phyloP scores from a whole-genome alignment of 164 flowering plant species.

The Aristolochia contorta region DNA sequence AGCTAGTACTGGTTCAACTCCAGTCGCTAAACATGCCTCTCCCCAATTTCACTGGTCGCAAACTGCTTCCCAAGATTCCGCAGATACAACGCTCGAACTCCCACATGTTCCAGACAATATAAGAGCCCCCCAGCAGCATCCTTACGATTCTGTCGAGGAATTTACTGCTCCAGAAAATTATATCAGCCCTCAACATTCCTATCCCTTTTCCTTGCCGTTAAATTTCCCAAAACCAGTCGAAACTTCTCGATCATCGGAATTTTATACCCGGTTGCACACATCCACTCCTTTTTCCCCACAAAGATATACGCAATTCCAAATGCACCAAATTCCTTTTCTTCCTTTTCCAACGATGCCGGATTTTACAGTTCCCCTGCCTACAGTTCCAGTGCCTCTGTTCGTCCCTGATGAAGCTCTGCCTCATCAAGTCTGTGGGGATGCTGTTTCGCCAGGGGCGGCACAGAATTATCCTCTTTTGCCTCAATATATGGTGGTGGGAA shows the following conservation, averaged over 20 bases:
- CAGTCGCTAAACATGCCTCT: background rate
- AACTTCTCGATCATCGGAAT: slow-evolving; percentile 4
- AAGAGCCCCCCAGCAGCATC: background rate
- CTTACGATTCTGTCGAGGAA: background rate
- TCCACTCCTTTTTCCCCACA: slow-evolving; percentile 2
- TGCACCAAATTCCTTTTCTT: slow-evolving; percentile 8
- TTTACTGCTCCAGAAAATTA: slow-evolving; percentile 1
- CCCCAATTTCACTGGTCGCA: slow-evolving; percentile 6
- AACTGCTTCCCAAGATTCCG: background rate
- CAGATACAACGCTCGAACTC: background rate
- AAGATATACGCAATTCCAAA: background rate
- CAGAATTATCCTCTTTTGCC: too few species aligned
- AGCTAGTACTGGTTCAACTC: background rate
- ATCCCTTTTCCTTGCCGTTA: slow-evolving; percentile 1
- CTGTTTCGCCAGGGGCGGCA: too few species aligned
- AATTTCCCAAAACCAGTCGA: slow-evolving; percentile 1
- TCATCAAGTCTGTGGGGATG: too few species aligned
- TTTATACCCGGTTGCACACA: slow-evolving; percentile 11
- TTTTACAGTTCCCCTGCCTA: slow-evolving; percentile 1
- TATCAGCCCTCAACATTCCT: background rate
- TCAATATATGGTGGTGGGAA: too few species aligned
- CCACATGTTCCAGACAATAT: background rate
- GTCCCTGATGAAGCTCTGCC: too few species aligned
- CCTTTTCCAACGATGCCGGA: slow-evolving; percentile 6
- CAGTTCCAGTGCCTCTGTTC: background rate